These are phyloP conservation scores for Linum lewisii DNA, from an alignment of 345 rosid genomes.

Conservation along the genomic window DNA sequence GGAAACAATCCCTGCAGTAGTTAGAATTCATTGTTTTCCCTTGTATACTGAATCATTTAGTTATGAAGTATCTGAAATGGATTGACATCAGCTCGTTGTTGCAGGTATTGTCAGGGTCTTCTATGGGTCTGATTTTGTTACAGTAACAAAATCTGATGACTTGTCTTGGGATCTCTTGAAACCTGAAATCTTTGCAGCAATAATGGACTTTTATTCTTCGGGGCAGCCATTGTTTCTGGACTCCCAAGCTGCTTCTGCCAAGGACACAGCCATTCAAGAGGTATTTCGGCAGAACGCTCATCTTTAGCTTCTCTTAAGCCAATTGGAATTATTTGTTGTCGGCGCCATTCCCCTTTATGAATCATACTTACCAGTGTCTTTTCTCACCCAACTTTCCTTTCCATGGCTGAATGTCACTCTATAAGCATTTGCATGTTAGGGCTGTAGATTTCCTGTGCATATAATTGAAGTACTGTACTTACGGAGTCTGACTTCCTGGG, in stretches of 20 bases:
- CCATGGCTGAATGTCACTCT: not conserved
- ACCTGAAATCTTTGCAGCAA: slow-evolving; percentile 86
- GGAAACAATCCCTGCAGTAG: not conserved
- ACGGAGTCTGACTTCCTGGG: not conserved
- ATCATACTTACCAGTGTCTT: too few relatives aligned
- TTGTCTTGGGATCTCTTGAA: slow-evolving; percentile 72
- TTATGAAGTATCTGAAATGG: too few relatives aligned
- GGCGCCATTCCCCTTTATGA: too few relatives aligned
- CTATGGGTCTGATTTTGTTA: slow-evolving; percentile 84
- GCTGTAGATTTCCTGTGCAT: not conserved
- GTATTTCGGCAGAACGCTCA: slow-evolving; percentile 20
- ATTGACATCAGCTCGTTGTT: slow-evolving; percentile 11
- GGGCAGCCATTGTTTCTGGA: slow-evolving; percentile 79
- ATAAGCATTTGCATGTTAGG: not conserved
- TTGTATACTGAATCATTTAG: too few relatives aligned
- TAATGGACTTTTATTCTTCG: slow-evolving; percentile 93
- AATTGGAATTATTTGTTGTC: too few relatives aligned
- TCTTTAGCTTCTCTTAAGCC: not conserved
- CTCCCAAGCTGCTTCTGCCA: slow-evolving; percentile 55
- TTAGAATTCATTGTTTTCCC: not conserved
- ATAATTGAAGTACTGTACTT: not conserved
- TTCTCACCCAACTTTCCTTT: too few relatives aligned
- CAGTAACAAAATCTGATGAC: slow-evolving; percentile 85
- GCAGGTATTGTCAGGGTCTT: slow-evolving; percentile 75
- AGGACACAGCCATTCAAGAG: slow-evolving; percentile 81